Base-by-base conservation (phyloP, 2,329 filamentous ascomycete genomes). In the Plenodomus lindquistii region DNA sequence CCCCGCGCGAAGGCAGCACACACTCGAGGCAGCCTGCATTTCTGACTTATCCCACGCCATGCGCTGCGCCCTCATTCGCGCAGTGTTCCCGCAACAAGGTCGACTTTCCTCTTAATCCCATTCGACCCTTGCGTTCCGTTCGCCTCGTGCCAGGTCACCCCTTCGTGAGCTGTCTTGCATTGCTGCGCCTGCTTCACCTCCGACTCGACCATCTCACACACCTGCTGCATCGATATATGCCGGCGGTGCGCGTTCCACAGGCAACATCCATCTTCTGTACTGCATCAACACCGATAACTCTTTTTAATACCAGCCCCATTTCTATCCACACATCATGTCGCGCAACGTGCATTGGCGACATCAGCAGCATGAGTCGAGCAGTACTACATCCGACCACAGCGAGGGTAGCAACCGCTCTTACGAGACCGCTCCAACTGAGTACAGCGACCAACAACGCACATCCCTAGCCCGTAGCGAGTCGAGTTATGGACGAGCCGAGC, bases 371-470 rank as follows among this genome's bases (percentile, higher is more conserved):
- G 42, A 64, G 17, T 68, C 63, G 50, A 56, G 64, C 50, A 68
- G 63, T 54, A 65, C 61, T 42, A 48, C 57, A 39, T 66, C 64
- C 19, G 59, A 48, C 40, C 62, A 62, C 50, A 71, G 67, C 60
- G 61, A 59, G 42, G 55, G 56, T 45, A 67, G 65, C 54, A 60
- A 59, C 34, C 65, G 58, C 37, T 70, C 70, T 40, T 65, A 66
- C 52, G 65, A 69, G 35, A 71, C 67, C 2, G 64, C 63, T 17
- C 62, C 68, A 21, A 70, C 68, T 34, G 68, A 70, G 38, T 72
- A 70, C 52, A 71, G 66, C 53, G 59, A 60, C 51, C 48, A 55
- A 19, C 49, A 57, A 19, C 52, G 62, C 11, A 65, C 68, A 9
- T 52, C 63, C 8, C 54, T 71, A 19, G 49, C 57, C n/a, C 64